Conservation (phyloP, 805 yeast genomes). For the Pichia kluyveri region DNA sequence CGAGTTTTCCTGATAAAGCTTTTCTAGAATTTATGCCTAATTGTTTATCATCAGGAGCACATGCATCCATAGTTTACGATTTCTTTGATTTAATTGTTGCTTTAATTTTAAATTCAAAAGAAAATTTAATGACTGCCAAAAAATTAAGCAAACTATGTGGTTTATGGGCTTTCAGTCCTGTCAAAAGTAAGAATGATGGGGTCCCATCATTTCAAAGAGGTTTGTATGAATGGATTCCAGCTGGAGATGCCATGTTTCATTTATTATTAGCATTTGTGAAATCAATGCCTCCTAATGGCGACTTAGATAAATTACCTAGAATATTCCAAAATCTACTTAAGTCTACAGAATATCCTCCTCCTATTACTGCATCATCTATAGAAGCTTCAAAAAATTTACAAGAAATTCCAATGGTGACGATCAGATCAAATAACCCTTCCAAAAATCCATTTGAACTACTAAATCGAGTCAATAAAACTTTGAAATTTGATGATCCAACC, state of each 20-base stretch:
- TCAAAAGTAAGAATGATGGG: constrained; percentile 29
- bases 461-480: constrained; percentile 44
- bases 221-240: constrained; percentile 65
- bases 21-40: constrained; percentile 78
- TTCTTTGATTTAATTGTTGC: constrained; percentile 75
- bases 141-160: constrained; percentile 78
- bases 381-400: constrained; percentile 19
- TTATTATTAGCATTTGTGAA: constrained; percentile 66
- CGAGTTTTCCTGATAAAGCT: constrained; percentile 61
- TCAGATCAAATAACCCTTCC: constrained; percentile 34
- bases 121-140: constrained; percentile 70
- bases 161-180: constrained; percentile 67
- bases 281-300: constrained; percentile 62
- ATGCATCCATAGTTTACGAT: constrained; percentile 83
- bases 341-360: constrained; percentile 71
- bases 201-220: constrained; percentile 53
- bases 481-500: constrained; percentile 63
- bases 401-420: constrained; percentile 29
- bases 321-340: constrained; percentile 57
- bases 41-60: constrained; percentile 74
- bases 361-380: constrained; percentile 21
- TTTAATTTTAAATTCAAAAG: constrained; percentile 68
- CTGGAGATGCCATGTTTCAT: constrained; percentile 82
- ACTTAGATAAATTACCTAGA: constrained; percentile 49
- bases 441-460: constrained; percentile 50